phyloP scores from a whole-genome alignment of 371 early-diverging fungal species.

The Lichtheimia ornata region DNA sequence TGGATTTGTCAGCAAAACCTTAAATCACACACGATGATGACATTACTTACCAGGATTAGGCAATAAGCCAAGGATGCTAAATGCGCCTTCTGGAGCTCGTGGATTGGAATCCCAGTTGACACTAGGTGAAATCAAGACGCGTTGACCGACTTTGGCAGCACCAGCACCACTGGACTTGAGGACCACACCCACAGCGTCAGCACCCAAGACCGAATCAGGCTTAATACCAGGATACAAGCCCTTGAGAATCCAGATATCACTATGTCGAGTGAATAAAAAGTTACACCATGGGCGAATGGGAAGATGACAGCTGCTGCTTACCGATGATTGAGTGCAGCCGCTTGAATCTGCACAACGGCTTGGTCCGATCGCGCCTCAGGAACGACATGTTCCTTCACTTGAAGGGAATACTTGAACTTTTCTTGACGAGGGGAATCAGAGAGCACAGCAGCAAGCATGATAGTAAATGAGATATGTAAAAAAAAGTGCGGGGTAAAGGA shows the following conservation, averaged over 20 bases:
- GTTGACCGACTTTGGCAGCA: slow-evolving; percentile 30
- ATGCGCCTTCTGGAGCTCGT: slow-evolving; percentile 60
- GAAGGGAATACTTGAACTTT: slow-evolving; percentile 26
- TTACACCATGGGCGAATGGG: neutral
- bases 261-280: neutral
- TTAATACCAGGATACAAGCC: slow-evolving; percentile 46
- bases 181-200: slow-evolving; percentile 65
- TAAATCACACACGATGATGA: neutral
- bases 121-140: slow-evolving; percentile 59
- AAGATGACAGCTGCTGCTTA: slow-evolving; percentile 13
- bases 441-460: slow-evolving; percentile 22
- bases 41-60: slow-evolving; percentile 42
- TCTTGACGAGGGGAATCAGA: slow-evolving; percentile 12
- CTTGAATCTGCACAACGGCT: slow-evolving; percentile 59
- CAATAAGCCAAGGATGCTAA: slow-evolving; percentile 59
- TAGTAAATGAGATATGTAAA: neutral
- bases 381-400: slow-evolving; percentile 17
- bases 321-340: slow-evolving; percentile 74
- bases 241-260: slow-evolving; percentile 66
- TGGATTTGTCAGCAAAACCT: neutral
- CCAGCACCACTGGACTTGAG: slow-evolving; percentile 14
- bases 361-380: slow-evolving; percentile 23
- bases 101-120: slow-evolving; percentile 62
- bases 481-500: neutral
- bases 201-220: slow-evolving; percentile 55